Percentiles rank a stretch among this genome's conserved stretches.
phyloP scores from a whole-genome alignment of 306 rosid species.

The Ormosia semicastrata region DNA sequence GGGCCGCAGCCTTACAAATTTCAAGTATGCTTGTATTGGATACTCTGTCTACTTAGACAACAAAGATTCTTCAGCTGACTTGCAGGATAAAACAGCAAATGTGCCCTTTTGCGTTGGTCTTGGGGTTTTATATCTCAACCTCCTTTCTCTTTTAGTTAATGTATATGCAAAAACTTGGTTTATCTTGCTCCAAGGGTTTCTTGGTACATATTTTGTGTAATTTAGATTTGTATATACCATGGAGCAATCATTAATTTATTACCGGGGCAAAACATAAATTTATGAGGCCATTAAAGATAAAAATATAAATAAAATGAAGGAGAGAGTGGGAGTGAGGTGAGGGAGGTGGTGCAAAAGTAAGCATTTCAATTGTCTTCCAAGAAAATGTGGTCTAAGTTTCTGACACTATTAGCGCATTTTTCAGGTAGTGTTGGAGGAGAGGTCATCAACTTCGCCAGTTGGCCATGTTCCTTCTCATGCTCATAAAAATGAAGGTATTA shows the following conservation, averaged over 20 bases:
- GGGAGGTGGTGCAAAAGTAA: neutral
- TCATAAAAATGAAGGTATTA: slow-evolving; percentile 36
- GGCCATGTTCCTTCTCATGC: slow-evolving; percentile 38
- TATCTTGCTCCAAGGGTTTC: neutral
- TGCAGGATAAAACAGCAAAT: slow-evolving; percentile 59
- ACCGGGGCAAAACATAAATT: neutral
- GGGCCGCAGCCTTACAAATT: slow-evolving; percentile 67
- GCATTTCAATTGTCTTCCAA: neutral
- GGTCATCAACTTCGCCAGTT: slow-evolving; percentile 33
- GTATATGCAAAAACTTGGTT: neutral
- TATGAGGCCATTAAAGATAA: neutral
- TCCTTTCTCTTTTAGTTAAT: neutral
- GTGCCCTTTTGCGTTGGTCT: slow-evolving; percentile 87
- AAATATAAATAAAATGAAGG: neutral
- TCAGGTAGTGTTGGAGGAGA: slow-evolving; percentile 71
- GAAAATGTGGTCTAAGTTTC: neutral
- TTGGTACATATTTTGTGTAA: neutral
- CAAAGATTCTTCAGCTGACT: slow-evolving; percentile 52
- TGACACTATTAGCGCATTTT: slow-evolving; percentile 15
- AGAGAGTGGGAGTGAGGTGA: neutral
- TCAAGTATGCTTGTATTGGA: slow-evolving; percentile 88
- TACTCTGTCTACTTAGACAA: slow-evolving; percentile 81
- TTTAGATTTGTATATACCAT: neutral
- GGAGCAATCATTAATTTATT: slow-evolving; percentile 2
- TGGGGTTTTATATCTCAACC: slow-evolving; percentile 56